Conservation (phyloP, 2,329 filamentous ascomycete genomes). For the Nigrospora oryzae region DNA sequence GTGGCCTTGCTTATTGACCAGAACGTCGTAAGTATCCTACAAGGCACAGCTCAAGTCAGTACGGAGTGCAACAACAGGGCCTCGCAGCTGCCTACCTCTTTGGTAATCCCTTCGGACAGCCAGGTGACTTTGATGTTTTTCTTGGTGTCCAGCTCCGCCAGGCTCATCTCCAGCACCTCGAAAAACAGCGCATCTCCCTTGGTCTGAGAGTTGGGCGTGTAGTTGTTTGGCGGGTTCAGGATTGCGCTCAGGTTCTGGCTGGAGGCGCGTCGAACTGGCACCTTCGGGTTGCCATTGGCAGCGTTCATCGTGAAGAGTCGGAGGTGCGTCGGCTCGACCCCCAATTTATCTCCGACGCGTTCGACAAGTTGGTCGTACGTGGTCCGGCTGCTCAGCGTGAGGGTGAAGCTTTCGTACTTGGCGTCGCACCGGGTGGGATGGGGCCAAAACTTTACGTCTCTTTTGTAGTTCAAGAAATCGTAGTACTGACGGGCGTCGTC, state of each 20-base stretch:
- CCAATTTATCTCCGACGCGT: conserved; percentile 71
- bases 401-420: conserved; percentile 57
- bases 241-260: conserved; percentile 71
- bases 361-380: conserved; percentile 80
- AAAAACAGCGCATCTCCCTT: conserved; percentile 77
- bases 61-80: background rate
- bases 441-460: conserved; percentile 70
- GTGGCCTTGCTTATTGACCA: conserved; percentile 79
- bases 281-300: conserved; percentile 68
- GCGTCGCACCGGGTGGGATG: conserved; percentile 48
- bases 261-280: conserved; percentile 63
- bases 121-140: conserved; percentile 77
- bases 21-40: conserved; percentile 71
- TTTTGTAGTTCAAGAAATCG: conserved; percentile 82
- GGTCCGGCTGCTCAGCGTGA: conserved; percentile 81
- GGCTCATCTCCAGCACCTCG: conserved; percentile 87
- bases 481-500: conserved; percentile 81
- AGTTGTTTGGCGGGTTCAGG: conserved; percentile 64
- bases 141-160: conserved; percentile 89
- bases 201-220: conserved; percentile 62
- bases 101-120: conserved; percentile 82
- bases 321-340: conserved; percentile 75
- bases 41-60: background rate
- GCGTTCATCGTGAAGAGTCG: conserved; percentile 84
- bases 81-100: conserved; percentile 55